Evolutionary conservation across 2,329 filamentous ascomycete species (phyloP), one percentile per base, ranked within the genome.

Genomic region (Capronia epimyces): DNA sequence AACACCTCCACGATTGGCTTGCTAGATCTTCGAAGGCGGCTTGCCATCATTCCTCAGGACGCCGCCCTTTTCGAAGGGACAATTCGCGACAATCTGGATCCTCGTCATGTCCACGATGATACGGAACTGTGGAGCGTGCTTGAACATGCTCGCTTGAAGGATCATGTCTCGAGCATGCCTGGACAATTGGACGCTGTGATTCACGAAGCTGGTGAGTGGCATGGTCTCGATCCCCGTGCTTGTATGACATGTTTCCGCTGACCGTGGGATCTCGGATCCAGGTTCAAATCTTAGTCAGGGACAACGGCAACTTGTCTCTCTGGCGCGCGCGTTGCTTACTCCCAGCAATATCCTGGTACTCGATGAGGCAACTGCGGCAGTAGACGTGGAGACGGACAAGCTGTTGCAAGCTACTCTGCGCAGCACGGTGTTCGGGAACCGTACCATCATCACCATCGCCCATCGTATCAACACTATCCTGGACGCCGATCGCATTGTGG

Each of bases 381-480:
- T 85, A 20, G 82, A 85, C 63, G 80, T 84, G 41, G 80, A 84
- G 67, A 85, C 82, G 1, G 80, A 85, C 66, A 77, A 79, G 39
- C 70, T 84, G 70, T 71, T 84, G 50, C 82, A 84, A 67, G 75
- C 77, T 29, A 84, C 81, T 16, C 67, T 84, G 42, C 75, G 81
- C 50, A 81, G 77, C 64, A 78, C 70, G 62, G 76, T 82, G 67
- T 98, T 98, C 72, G 79, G 84, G 55, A 89, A 96, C 69, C 83
- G 89, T 47, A 98, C 93, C 31, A 97, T 98, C 69, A 95, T 98
- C 69, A 98, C 93, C 1, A 95, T 98, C 64, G 93, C 93, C 21
- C 93, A 98, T 73, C 84, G 93, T 49, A 95, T 98, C 74, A 97
- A 97, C 73, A 98, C 93, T 9, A 97, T 98, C 63, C 78, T 98